phyloP scores from a whole-genome alignment of 306 rosid species.

The Clitoria ternatea region DNA sequence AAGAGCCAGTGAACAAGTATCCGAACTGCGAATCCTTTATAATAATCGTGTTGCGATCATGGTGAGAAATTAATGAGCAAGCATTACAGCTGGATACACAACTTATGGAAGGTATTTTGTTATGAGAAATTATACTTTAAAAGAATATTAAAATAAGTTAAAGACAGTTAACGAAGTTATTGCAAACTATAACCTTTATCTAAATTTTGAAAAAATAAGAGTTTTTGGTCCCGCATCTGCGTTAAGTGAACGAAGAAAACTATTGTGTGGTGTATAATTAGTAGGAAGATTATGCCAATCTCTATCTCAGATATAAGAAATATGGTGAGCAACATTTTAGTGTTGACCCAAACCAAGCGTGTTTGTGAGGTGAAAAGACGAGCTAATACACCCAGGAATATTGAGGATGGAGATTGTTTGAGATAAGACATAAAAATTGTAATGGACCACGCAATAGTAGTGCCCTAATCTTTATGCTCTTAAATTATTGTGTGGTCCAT shows the following conservation, averaged over 20 bases:
- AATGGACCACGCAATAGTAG: slow-evolving; percentile 55
- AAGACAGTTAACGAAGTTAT: no score
- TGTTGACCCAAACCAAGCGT: background rate
- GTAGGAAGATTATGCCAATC: background rate
- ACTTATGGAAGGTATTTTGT: no score
- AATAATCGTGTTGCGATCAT: background rate
- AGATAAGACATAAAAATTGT: slow-evolving; percentile 26
- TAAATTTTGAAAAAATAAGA: no score
- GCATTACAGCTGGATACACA: no score
- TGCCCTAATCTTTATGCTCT: slow-evolving; percentile 55
- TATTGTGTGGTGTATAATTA: background rate
- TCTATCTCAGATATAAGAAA: background rate
- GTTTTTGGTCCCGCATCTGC: background rate
- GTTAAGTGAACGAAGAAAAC: background rate
- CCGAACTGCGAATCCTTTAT: no score
- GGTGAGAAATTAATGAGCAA: background rate
- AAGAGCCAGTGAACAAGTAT: background rate
- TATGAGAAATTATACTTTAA: no score
- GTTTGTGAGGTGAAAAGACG: background rate
- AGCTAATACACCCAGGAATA: slow-evolving; percentile 28
- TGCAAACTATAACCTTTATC: no score
- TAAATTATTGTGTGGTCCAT: slow-evolving; percentile 68
- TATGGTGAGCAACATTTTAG: background rate
- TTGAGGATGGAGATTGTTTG: slow-evolving; percentile 37
- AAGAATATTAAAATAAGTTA: no score